Percentiles rank a stretch among this genome's conserved stretches.
phyloP scores from a whole-genome alignment of 2,329 filamentous ascomycete genomes.

The Fusarium sp. region DNA sequence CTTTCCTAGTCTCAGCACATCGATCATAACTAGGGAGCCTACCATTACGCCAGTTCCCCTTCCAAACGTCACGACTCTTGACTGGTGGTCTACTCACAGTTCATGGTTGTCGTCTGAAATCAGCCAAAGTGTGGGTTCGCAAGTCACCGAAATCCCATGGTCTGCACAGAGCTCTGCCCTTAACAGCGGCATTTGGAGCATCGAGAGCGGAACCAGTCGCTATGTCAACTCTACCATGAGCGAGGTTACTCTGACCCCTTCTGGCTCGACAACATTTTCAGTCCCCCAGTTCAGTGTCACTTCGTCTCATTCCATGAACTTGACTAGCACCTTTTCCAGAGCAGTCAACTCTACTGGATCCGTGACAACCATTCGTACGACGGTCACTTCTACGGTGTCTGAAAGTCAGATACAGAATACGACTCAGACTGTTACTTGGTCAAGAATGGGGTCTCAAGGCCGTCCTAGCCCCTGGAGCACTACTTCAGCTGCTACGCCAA shows the following conservation, averaged over 20 bases:
- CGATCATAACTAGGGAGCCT: conserved; percentile 17
- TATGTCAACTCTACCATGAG: conserved; percentile 32
- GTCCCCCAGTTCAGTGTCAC: conserved; percentile 12
- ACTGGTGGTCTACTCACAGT: conserved; percentile 15
- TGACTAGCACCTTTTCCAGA: conserved; percentile 11
- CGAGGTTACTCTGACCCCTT: conserved; percentile 1
- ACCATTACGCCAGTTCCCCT: conserved; percentile 26
- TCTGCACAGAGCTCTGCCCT: conserved; percentile 12
- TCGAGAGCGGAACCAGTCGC: conserved; percentile 17
- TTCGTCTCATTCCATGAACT: conserved; percentile 4
- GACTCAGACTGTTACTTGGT: conserved; percentile 8
- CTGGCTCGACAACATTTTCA: conserved; percentile 3
- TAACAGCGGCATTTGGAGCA: conserved; percentile 11
- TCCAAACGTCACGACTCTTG: conserved; percentile 24
- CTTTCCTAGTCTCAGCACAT: conserved; percentile 18
- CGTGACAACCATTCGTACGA: background rate
- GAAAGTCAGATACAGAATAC: conserved; percentile 7
- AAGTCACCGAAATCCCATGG: background rate
- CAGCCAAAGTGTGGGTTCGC: background rate
- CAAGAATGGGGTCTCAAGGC: conserved; percentile 1
- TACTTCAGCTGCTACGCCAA: conserved; percentile 9
- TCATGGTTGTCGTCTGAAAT: background rate
- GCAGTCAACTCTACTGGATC: conserved; percentile 15
- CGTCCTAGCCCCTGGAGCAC: background rate
- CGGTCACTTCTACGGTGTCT: conserved; percentile 1